Evolutionary conservation across 345 rosid genomes (phyloP), one percentile per base, ranked within the genome.

Genomic region (Theobroma cacao): DNA sequence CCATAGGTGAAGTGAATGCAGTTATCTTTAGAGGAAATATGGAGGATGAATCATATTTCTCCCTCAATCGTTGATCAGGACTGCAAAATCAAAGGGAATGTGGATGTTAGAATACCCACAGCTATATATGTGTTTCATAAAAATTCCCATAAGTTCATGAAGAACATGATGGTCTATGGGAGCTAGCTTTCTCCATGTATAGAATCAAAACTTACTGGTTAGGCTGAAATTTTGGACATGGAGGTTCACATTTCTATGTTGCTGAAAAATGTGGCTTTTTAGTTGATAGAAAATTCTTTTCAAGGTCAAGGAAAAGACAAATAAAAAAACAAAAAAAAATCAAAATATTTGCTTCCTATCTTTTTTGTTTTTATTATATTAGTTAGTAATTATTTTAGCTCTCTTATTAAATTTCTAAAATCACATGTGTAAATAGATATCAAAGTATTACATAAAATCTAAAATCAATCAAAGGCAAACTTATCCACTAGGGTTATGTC

Each of bases 1-100:
- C 66, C 5, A 55, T 75, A 5, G 81, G 71, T 61, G 82, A 85
- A 79, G 69, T 76, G 10, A 84, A 82, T 76, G 74, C 47, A 10
- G 65, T 45, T 13, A 78, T 80, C 45, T 77, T 81, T 31, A 80
- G 81, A 64, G 83, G 85, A 20, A 20, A 33, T 6, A 12, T 2
- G 20, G 33, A 85, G 1, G 89, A 80, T 52, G 83, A 78, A 22
- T 50, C 77, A 20, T 78, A 77, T 22, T 77, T 66, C 55, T 50
- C 84, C 0, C 50, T 70, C 24, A 80, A 84, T 79, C 84, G 87
- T 43, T 87, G 77, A 86, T 36, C 20, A 41, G 31, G 72, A 31
- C 11, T 34, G 0, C 66, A 31, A 62, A 60, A 6, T 36, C n/a
- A n/a, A 36, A 26, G 64, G 48, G 2, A 45, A 20, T 6, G 47